Evolutionary conservation across 441 rosid genomes (phyloP).

Genomic region (Jatropha multifida): DNA sequence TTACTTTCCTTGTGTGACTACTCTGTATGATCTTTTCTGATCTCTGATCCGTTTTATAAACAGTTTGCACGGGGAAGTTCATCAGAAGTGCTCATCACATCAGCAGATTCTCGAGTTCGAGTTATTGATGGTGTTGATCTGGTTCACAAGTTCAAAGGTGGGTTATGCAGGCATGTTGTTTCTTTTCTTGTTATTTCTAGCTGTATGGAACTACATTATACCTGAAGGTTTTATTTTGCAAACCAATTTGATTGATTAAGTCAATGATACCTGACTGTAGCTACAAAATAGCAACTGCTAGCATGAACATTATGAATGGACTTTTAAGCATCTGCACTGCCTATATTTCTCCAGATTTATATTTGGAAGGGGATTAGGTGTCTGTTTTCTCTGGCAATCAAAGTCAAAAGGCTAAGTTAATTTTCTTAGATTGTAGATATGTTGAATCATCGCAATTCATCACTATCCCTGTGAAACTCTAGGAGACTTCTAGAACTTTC

Average conservation of each 20-base stretch:
- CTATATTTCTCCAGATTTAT: not conserved
- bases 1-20: not conserved
- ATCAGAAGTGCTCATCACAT: conserved; percentile 78
- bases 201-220: not conserved
- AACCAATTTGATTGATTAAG: conserved; percentile 4
- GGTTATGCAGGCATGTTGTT: conserved; percentile 14
- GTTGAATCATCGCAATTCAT: not conserved
- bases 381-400: not conserved
- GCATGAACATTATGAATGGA: not conserved
- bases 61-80: conserved; percentile 94
- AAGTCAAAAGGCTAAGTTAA: not conserved
- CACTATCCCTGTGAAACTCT: not conserved
- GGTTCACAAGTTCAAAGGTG: conserved; percentile 95
- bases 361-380: not conserved
- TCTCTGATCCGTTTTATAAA: conserved; percentile 32
- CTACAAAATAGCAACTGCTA: conserved; percentile 1
- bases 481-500: not conserved
- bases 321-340: not conserved
- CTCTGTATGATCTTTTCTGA: conserved; percentile 14
- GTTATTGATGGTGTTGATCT: conserved; percentile 80
- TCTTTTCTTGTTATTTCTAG: conserved; percentile 3
- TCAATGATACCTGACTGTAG: not conserved
- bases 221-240: not conserved
- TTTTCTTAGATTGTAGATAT: not conserved
- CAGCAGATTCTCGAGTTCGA: conserved; percentile 94